phyloP scores from a whole-genome alignment of 2,329 filamentous ascomycete genomes.

The Fusarium clavum region DNA sequence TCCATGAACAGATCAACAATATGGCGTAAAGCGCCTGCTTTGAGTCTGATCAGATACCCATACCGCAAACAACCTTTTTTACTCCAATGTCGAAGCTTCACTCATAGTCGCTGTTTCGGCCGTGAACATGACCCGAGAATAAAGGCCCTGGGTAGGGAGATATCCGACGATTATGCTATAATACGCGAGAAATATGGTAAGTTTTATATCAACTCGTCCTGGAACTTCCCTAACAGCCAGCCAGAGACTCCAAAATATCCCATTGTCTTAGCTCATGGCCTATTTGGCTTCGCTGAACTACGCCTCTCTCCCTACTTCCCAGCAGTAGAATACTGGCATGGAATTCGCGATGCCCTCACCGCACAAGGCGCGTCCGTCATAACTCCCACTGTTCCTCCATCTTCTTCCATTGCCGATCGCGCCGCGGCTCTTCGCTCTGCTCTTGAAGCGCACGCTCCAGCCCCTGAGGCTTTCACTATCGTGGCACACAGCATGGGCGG shows the following conservation, averaged over 20 bases:
- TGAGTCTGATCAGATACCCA: not conserved
- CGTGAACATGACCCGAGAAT: conserved; percentile 54
- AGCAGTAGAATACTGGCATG: conserved; percentile 72
- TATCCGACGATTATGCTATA: conserved; percentile 60
- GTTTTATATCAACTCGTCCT: not conserved
- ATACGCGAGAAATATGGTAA: conserved; percentile 60
- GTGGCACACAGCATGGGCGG: conserved; percentile 77
- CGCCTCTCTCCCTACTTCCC: conserved; percentile 64
- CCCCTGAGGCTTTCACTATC: conserved; percentile 73
- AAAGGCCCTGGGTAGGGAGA: conserved; percentile 55
- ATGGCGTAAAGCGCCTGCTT: conserved; percentile 28
- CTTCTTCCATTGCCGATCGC: conserved; percentile 69
- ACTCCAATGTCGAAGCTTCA: conserved; percentile 24
- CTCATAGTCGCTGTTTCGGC: conserved; percentile 13
- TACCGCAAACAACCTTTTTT: conserved; percentile 13
- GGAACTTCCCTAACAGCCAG: not conserved
- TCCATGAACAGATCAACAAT: conserved; percentile 38
- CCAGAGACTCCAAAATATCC: conserved; percentile 68
- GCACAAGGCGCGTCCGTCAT: conserved; percentile 67
- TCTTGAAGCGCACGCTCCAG: conserved; percentile 60
- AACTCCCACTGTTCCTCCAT: conserved; percentile 70
- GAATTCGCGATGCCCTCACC: conserved; percentile 68
- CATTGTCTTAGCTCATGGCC: conserved; percentile 73
- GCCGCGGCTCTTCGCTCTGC: conserved; percentile 67
- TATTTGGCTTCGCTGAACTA: conserved; percentile 72